phyloP scores from a whole-genome alignment of 306 rosid genomes.

The Gynostemma pentaphyllum region DNA sequence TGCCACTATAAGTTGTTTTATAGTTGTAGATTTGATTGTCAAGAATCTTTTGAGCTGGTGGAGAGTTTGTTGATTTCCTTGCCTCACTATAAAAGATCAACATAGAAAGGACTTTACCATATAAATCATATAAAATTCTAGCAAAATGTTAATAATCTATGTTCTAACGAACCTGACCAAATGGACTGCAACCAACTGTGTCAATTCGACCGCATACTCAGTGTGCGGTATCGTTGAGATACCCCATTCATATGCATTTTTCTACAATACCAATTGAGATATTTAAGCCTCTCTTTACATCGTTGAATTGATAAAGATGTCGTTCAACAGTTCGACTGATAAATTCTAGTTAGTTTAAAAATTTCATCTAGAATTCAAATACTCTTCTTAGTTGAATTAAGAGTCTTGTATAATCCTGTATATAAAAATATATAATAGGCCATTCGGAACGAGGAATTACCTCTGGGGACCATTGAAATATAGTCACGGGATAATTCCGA shows the following conservation, averaged over 20 bases:
- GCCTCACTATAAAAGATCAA: slow-evolving; percentile 55
- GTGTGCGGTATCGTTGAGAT: slow-evolving; percentile 50
- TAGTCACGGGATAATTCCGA: slow-evolving; percentile 60
- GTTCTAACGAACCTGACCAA: slow-evolving; percentile 76
- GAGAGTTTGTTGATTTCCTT: slow-evolving; percentile 59
- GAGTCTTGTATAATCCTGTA: too few species aligned
- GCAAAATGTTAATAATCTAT: not conserved
- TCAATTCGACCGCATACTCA: slow-evolving; percentile 62
- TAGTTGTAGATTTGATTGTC: slow-evolving; percentile 80
- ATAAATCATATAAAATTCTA: not conserved
- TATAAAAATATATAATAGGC: too few species aligned
- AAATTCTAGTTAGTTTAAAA: too few species aligned
- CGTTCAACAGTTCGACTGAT: too few species aligned
- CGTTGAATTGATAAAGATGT: too few species aligned
- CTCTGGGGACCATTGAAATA: slow-evolving; percentile 93
- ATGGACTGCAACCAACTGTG: slow-evolving; percentile 48
- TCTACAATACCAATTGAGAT: too few species aligned
- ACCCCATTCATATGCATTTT: slow-evolving; percentile 87
- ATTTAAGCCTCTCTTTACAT: too few species aligned
- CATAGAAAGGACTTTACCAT: not conserved
- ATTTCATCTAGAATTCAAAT: too few species aligned
- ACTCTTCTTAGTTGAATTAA: too few species aligned
- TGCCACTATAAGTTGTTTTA: slow-evolving; percentile 60
- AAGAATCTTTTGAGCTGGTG: slow-evolving; percentile 28
- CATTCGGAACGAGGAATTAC: too few species aligned